Base-by-base conservation (phyloP, 1,284 basidiomycete genomes). In the Bothia castanella region DNA sequence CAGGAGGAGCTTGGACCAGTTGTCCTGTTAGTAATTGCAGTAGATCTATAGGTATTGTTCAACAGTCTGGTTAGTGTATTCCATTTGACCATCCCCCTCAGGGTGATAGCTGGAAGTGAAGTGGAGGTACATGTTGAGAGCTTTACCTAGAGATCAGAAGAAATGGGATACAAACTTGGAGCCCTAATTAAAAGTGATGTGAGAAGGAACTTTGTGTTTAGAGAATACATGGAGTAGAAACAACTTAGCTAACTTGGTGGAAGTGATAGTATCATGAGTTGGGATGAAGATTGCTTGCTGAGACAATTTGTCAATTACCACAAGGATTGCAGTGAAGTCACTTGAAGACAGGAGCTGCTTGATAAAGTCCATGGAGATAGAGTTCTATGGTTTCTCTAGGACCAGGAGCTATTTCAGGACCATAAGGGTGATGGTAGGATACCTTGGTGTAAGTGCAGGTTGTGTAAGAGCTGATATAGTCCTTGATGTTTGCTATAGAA, bases 261-360 rank as follows among this genome's bases (percentile, higher is more conserved):
- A 30, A 13, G 29, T 8, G 29, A 30, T 30, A 13, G 29, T 51
- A 14, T 54, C 23, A n/a, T 32, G 5, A 1, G 42, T 52, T 4
- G 27, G 51, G 8, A 55, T 52, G 35, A 55, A 52, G 1, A 52
- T 21, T 4, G 6, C 35, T 49, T 58, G 51, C 52, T 74, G 72
- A 12, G 67, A 67, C 14, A 73, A 56, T 0, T 65, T 40, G 50
- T 69, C 60, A 4, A 72, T 63, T 0, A 72, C 47, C 1, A 74
- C 67, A 2, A 71, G 55, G 30, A 74, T 69, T 6, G 63, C 36
- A 41, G 70, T 58, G 53, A 50, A 70, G 2, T 58, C 60, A 1
- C 54, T 32, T 2, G 65, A 68, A 1, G 11, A 4, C 1, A 70
- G 72, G 54, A 48, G 42, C 5, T 43, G 29, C 12, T 34, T n/a